These are phyloP conservation scores for Ophioceras dolichostomum DNA, from an alignment of 2,329 filamentous ascomycete species.

Conservation along the genomic window DNA sequence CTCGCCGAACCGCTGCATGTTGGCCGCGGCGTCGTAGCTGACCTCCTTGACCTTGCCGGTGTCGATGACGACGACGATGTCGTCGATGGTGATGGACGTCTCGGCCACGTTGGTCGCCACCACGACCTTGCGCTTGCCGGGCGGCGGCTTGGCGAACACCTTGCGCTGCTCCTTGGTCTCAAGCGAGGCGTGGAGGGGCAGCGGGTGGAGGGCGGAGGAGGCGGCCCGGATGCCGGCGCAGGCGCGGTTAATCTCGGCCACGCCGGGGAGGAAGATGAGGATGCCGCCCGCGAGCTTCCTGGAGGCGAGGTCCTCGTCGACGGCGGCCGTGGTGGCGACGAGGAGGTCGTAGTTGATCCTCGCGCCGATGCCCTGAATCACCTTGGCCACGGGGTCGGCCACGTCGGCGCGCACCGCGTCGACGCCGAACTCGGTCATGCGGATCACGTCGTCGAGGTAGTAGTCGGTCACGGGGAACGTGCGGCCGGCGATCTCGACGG, in stretches of 20 bases:
- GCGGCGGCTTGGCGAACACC: conserved; percentile 68
- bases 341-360: conserved; percentile 89
- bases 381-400: conserved; percentile 51
- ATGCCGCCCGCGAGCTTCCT: conserved; percentile 69
- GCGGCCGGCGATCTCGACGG: conserved; percentile 76
- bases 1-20: conserved; percentile 89
- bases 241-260: conserved; percentile 79
- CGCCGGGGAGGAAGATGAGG: conserved; percentile 88
- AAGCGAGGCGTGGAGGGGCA: conserved; percentile 86
- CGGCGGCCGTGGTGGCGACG: conserved; percentile 64
- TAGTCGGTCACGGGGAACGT: conserved; percentile 85
- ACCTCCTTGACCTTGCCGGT: conserved; percentile 95
- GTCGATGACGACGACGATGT: conserved; percentile 92
- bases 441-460: conserved; percentile 80
- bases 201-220: conserved; percentile 53
- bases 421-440: conserved; percentile 58
- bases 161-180: conserved; percentile 77
- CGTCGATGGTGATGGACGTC: conserved; percentile 96
- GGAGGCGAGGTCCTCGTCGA: conserved; percentile 61
- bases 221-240: conserved; percentile 51
- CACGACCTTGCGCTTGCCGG: conserved; percentile 80
- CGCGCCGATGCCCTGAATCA: conserved; percentile 61
- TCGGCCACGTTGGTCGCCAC: conserved; percentile 95
- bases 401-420: conserved; percentile 22
- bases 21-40: conserved; percentile 80